Percentiles rank a stretch among this genome's conserved stretches.
Conservation (phyloP, 148 eudicot genomes). For the Camellia sinensis region DNA sequence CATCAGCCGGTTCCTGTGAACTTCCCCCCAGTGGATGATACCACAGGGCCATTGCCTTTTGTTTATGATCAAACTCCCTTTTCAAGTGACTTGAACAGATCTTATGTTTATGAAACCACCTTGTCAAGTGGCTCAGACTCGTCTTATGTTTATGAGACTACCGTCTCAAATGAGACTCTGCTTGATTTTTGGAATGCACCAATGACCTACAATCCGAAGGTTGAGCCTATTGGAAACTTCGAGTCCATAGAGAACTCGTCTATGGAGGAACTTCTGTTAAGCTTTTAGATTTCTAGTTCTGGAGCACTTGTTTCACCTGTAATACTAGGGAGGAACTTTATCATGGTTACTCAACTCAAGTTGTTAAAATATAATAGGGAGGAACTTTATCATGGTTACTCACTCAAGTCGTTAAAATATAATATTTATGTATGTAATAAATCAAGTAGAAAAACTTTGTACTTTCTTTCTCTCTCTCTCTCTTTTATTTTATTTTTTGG, state of each 20-base stretch:
- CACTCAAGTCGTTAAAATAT: background rate
- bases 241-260: slow-evolving; percentile 50
- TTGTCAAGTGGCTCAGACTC: slow-evolving; percentile 22
- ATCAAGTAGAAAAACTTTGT: background rate
- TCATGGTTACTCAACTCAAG: background rate
- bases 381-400: background rate
- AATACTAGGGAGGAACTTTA: background rate
- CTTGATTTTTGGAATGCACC: slow-evolving; percentile 53
- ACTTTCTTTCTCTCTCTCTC: no score
- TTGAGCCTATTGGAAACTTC: slow-evolving; percentile 31
- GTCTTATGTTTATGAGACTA: slow-evolving; percentile 31
- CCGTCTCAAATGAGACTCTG: slow-evolving; percentile 12
- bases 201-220: slow-evolving; percentile 28
- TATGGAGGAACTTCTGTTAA: slow-evolving; percentile 48
- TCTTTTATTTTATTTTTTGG: no score
- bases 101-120: slow-evolving; percentile 18
- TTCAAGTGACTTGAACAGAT: slow-evolving; percentile 24
- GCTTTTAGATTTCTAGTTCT: slow-evolving; percentile 7
- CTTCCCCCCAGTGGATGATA: slow-evolving; percentile 27
- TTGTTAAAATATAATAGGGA: background rate
- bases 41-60: background rate
- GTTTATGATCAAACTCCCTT: background rate
- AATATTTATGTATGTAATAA: background rate
- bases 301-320: background rate
- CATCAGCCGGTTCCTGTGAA: slow-evolving; percentile 21